Evolutionary conservation across 2,329 filamentous ascomycete species (phyloP), one percentile per base, ranked within the genome.

Genomic region (Trichoderma brevicompactum): DNA sequence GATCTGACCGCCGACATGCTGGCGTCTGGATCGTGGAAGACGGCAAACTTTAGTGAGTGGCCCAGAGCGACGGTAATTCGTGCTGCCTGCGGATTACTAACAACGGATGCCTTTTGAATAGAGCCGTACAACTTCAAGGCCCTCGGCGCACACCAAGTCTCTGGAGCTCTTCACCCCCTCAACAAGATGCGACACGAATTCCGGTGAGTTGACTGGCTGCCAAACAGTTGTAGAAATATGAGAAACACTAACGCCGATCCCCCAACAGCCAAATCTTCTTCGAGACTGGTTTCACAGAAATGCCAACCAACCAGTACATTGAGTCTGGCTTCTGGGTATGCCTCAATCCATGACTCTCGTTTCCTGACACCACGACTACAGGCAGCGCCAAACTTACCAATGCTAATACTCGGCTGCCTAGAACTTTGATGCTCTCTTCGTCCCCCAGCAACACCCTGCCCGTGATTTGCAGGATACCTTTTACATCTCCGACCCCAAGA

Each of bases 381-480:
- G 12, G 13, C 7, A 10, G 2, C 9, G 17, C 6, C 4, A 8
- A 9, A 2, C 0, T 40, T 34, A 4, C 2, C 28, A 40, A 34
- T 38, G 12, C 46, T 59, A 53, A 59, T 9, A 2, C 2, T 19
- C 1, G 8, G 19, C 5, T 28, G 4, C 9, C 32, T 36, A 67
- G 74, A 98, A 98, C 80, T 98, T 98, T 78, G 94, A 98, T 75
- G 89, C 94, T 28, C 92, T 99, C 69, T 97, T 94, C 78, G 94
- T 98, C 61, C 94, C 94, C 36, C 95, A 96, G 80, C 95, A 99
- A 84, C 95, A 99, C 78, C 95, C 95, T 59, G 95, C 95, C 66
- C 92, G 95, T 76, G 95, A 99, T 77, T 85, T 97, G 70, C 95
- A 99, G 83, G 95, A 99, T 75, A 98, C 95, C 65, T 98, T 98